Conservation (phyloP, 108 stramenopile species). For the Cyclotella cryptica region DNA sequence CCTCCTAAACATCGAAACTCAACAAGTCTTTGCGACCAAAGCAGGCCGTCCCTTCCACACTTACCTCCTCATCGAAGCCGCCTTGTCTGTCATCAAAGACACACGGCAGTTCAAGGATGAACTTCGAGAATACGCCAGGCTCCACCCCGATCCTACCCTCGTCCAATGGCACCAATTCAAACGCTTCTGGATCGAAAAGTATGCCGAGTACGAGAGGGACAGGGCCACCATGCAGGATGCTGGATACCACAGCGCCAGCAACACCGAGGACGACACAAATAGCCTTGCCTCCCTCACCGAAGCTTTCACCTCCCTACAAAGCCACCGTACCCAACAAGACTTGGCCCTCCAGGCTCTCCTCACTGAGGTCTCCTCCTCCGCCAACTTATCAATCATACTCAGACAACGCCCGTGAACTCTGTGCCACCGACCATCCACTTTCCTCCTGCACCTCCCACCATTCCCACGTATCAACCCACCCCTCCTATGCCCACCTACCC, state of each 20-base stretch:
- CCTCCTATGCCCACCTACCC: too few species aligned
- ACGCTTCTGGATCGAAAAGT: slow-evolving; percentile 1
- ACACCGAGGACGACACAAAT: background rate
- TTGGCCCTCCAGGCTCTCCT: background rate
- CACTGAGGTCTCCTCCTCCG: background rate
- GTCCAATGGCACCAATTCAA: background rate
- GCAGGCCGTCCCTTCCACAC: background rate
- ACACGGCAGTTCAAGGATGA: background rate
- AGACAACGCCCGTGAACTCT: too few species aligned
- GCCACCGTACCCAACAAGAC: slow-evolving; percentile 6
- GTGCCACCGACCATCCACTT: too few species aligned
- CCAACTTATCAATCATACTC: too few species aligned
- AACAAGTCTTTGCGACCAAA: background rate
- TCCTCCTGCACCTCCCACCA: too few species aligned
- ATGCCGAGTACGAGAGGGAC: background rate
- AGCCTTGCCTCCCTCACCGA: slow-evolving; percentile 1
- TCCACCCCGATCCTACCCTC: background rate
- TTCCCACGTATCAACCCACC: too few species aligned
- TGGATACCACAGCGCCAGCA: background rate
- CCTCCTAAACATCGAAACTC: background rate
- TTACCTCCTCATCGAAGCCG: background rate
- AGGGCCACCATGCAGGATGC: background rate
- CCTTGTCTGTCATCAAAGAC: background rate
- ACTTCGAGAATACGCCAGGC: background rate
- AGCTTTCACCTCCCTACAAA: background rate